A percentile compares a stretch with the other conserved stretches of the same genome.
These are phyloP conservation scores for Alternaria incomplexa DNA, from an alignment of 2,329 filamentous ascomycete species.

Conservation along the genomic window DNA sequence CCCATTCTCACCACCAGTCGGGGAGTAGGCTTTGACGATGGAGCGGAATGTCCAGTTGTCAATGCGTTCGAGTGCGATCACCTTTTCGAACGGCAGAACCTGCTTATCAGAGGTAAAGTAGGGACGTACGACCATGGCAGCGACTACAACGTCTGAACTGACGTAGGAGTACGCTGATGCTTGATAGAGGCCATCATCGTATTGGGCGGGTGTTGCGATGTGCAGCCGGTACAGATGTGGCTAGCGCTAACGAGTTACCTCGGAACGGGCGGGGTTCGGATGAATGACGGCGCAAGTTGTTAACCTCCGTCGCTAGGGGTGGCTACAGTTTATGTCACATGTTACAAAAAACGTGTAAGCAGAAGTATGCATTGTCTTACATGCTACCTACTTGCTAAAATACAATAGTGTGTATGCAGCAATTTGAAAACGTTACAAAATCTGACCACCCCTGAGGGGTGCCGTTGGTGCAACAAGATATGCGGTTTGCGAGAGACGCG, in stretches of 20 bases:
- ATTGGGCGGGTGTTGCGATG: not conserved
- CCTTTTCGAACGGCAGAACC: conserved; percentile 48
- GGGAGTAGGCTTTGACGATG: conserved; percentile 51
- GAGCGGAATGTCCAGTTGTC: conserved; percentile 50
- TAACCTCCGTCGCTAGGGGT: not conserved
- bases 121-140: conserved; percentile 31
- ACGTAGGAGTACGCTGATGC: not conserved
- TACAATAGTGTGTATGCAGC: not conserved
- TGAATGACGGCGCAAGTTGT: not conserved
- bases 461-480: not conserved
- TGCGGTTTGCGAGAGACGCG: not conserved
- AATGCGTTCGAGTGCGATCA: conserved; percentile 51
- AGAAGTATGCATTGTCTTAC: not conserved
- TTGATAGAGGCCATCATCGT: not conserved
- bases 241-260: conserved; percentile 3
- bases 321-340: not conserved
- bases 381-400: not conserved
- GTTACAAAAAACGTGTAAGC: not conserved
- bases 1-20: conserved; percentile 48
- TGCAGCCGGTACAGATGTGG: not conserved
- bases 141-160: not conserved
- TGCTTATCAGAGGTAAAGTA: conserved; percentile 32
- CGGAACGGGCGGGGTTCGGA: not conserved
- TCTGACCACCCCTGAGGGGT: not conserved
- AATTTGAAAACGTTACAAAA: not conserved